Base-by-base conservation (phyloP, 179 eudicot species). In the Silene noctiflora region DNA sequence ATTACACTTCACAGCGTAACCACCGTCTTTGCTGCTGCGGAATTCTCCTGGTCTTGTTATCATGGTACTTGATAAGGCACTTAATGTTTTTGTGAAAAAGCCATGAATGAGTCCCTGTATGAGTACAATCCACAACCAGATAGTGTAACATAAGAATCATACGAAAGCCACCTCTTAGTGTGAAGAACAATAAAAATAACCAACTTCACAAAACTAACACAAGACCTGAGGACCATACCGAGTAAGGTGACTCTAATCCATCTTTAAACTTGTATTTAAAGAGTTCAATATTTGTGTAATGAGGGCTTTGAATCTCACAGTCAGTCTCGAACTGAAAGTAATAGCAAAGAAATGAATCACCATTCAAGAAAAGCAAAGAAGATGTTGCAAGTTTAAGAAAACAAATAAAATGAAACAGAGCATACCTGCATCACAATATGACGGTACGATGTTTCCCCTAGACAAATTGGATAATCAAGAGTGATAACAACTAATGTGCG, bases 351-450 rank as follows among this genome's bases (percentile, higher is more conserved):
- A 24, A 16, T 22, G 58, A 42, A 24, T 35, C 17, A 1, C 42
- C 42, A 35, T 35, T 29, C 33, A 29, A 29, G 33, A 4, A 29
- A 29, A 29, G 33, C 33, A 29, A 29, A 29, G 33, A 29, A 29
- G 3, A 29, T 29, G 1, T 24, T 72, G 51, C 10, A 79, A 14
- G 63, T 66, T 11, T 27, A 20, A 60, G 17, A 11, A 12, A 48
- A 35, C 48, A 61, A 67, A 65, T 20, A 51, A 24, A 58, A 5
- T 19, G 17, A 29, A 65, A 76, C 25, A 9, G 58, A 35, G 42
- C 42, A 35, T 91, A 95, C 99, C 99, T 95, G 99, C 88, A 93
- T 83, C 73, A 95, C 99, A 77, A 95, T 95, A 83, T 95, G 99
- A 6, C 97, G 99, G 84, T 95, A 95, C 79, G 93, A 73, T 10